Conservation (phyloP, 768 basidiomycete species). For the Suillus bovinus region DNA sequence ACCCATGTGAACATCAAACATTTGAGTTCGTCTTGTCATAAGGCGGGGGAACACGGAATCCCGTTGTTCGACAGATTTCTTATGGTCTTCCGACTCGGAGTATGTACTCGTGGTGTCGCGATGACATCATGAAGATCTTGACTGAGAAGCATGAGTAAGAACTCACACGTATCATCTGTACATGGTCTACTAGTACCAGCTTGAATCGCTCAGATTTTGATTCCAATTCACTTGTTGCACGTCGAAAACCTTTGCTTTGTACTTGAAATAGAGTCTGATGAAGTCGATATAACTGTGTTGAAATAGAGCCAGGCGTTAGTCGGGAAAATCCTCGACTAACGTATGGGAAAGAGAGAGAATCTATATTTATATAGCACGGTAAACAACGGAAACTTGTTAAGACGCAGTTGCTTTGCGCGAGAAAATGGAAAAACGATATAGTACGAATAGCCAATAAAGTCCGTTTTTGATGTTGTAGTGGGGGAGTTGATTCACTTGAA, state of each 20-base stretch:
- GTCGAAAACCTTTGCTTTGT: not conserved
- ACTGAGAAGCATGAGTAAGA: not conserved
- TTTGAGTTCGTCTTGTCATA: not conserved
- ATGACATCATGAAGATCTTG: not conserved
- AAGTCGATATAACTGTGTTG: too few species aligned
- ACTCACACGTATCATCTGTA: not conserved
- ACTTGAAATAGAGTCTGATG: not conserved
- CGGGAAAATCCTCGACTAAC: too few species aligned
- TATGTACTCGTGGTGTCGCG: not conserved
- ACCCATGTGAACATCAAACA: not conserved
- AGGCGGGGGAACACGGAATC: constrained; percentile 5
- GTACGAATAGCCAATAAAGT: too few species aligned
- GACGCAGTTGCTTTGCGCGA: too few species aligned
- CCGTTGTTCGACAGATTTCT: constrained; percentile 1
- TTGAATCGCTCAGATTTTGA: not conserved
- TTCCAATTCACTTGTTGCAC: not conserved
- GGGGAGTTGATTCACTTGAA: too few species aligned
- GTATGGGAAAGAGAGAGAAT: too few species aligned
- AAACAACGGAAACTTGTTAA: too few species aligned
- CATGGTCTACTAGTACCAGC: not conserved
- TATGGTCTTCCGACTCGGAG: not conserved
- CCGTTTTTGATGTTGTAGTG: too few species aligned
- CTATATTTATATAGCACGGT: too few species aligned
- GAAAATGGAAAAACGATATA: too few species aligned
- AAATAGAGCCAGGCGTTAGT: too few species aligned